Evolutionary conservation across 257 asterid genomes (phyloP), one percentile per base, ranked within the genome.

Genomic region (Ajuga chamaepitys): DNA sequence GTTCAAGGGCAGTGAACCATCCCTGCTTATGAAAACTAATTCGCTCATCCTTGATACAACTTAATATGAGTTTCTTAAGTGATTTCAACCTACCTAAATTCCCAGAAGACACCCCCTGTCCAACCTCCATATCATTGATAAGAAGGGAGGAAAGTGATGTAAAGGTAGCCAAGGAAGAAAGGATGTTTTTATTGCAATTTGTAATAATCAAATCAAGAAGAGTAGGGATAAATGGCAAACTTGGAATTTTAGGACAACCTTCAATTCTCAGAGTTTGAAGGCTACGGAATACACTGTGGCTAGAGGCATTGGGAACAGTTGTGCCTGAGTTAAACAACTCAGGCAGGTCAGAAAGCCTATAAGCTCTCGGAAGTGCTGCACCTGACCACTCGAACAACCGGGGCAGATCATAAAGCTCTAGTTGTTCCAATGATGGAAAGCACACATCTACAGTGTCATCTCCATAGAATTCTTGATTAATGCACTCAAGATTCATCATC

Each of bases 361-460:
- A 7, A 25, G 30, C 9, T 7, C 13, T 18, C 1, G 28, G n/a
- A 5, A 14, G 52, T 4, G 24, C 10, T 17, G 20, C 59, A 34
- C 30, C 44, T 51, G 61, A 65, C 71, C 71, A 66, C 9, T 4
- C 12, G 9, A 4, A 51, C 62, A 66, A 21, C 17, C 3, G 13
- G 8, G 71, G 62, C 42, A 66, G 42, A 13, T 67, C 72, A 56
- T 28, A 56, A 13, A 67, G 58, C 48, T 18, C 65, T 17, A 67
- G 72, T 41, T 42, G 35, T 55, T 56, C 63, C 6, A 67, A 48
- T 1, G 65, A 67, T 28, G 58, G 48, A 67, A 67, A 67, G 3
- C 11, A 10, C 9, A 2, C 20, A 25, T 52, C 58, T 55, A 9
- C 1, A 55, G 4, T 5, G 2, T 8, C 38, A 21, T 44, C 16